Evolutionary conservation across 2,329 filamentous ascomycete genomes (phyloP), one percentile per base, ranked within the genome.

Genomic region (Penicillium brevicompactum): DNA sequence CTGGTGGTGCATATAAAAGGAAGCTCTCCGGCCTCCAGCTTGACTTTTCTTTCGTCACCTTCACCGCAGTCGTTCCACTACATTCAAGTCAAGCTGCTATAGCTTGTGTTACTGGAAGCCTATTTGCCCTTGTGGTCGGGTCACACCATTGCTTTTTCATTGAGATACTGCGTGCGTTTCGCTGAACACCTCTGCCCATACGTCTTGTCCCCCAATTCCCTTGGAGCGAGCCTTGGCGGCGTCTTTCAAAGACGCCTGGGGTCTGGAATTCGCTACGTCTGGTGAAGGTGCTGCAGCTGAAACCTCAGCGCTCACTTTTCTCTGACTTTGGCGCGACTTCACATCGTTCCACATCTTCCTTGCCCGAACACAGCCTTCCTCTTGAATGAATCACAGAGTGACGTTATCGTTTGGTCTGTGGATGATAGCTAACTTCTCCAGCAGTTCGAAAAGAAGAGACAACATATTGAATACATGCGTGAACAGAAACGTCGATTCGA

Each of bases 381-480:
- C 31, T 40, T 47, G 3, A 21, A 46, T 32, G 22, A 27, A 27
- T 6, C 24, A 27, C 5, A 27, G 8, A 5, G 24, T 8, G 24
- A 27, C 24, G 24, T 27, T 8, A 27, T 27, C 8, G 24, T 27
- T 27, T 27, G 24, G 24, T 27, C 24, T 27, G 24, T 27, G 24
- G 24, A 27, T 27, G 8, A 21, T 32, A 53, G 55, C 53, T 50
- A n/a, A 56, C 43, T 49, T 58, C 65, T 75, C 80, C 67, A 84
- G 73, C 74, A 97, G 92, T 85, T 96, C 70, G 92, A 96, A 74
- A 94, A 94, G 77, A 96, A 96, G 77, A 91, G 92, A 69, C 81
- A 90, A 69, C 92, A 96, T 74, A 95, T 95, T 78, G 93, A 97
- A 74, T 87, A 88, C 69, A 87, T 97, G 67, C 86, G 91, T 63